Base-by-base conservation (phyloP, 441 rosid genomes). In the Croton setiger region DNA sequence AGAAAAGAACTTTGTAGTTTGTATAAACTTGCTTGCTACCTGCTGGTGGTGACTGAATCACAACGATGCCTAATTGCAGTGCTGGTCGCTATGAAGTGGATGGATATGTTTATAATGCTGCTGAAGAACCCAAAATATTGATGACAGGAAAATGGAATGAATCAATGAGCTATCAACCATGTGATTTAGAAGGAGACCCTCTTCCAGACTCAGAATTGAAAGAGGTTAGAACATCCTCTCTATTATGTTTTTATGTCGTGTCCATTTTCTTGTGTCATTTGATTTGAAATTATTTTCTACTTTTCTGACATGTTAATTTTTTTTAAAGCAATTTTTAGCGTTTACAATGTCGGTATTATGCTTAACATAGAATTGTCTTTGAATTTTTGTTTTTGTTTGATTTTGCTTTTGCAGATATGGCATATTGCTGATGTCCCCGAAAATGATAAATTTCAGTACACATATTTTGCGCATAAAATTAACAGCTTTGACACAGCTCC, bases 21-120 rank as follows among this genome's bases (percentile, higher is more conserved):
- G 15, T 2, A 4, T 31, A 31, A 8, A n/a, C 23, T 18, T 52
- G 27, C 56, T n/a, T 52, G 31, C 11, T 2, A 31, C 60, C 60
- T 31, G 18, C 37, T 31, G 39, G n/a, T 31, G 39, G 39, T 56
- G 37, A 56, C 35, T 56, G 39, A 56, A 31, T 4, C 5, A 55
- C 18, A 31, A 56, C 15, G 12, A 56, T 31, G 60, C 18, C 31
- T 31, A n/a, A 13, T 73, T 73, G 71, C 89, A 93, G 99, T 66
- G 80, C 99, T 83, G 98, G 98, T 67, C 97, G 98, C 39, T 96
- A 87, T 80, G 98, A 96, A 79, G 97, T 96, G 75, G 97, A 96
- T 72, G 99, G 99, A 66, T 96, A 96, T 75, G 96, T 93, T 35
- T 96, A 91, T 57, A 87, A 88, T 76, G 86, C 94, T 14, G 75